Evolutionary conservation across 371 early-diverging fungal species (phyloP).

Genomic region (Saksenaea oblongispora): DNA sequence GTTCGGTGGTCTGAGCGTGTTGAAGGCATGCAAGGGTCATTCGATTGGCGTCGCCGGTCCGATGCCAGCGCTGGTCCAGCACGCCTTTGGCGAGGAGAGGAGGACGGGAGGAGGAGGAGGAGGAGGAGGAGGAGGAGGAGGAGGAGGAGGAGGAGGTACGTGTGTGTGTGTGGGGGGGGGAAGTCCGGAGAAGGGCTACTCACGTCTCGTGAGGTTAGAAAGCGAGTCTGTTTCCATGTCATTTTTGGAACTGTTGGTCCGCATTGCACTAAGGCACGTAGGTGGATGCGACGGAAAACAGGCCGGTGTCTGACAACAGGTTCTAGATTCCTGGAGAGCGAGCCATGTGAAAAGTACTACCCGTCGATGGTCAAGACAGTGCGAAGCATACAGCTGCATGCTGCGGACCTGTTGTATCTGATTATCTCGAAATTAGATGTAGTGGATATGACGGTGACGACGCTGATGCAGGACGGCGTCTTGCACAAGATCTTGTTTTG

Average conservation of each 20-base stretch:
- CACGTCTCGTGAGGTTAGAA: conserved; percentile 1
- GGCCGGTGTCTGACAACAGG: not conserved
- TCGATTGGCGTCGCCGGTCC: conserved; percentile 23
- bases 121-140: too few species aligned
- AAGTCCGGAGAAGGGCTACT: too few species aligned
- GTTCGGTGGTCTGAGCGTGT: conserved; percentile 59
- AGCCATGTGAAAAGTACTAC: conserved; percentile 26
- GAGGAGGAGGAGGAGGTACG: too few species aligned
- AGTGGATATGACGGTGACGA: conserved; percentile 52
- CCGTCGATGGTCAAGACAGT: conserved; percentile 28
- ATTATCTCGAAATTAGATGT: conserved; percentile 59
- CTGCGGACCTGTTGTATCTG: conserved; percentile 62
- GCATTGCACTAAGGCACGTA: conserved; percentile 30
- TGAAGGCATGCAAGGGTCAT: conserved; percentile 52
- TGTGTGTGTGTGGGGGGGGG: too few species aligned
- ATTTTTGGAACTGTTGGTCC: conserved; percentile 44
- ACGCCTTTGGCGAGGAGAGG: conserved; percentile 17
- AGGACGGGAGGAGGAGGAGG: too few species aligned
- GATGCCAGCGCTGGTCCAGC: conserved; percentile 21
- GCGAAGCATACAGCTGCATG: conserved; percentile 60
- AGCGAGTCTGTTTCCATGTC: conserved; percentile 16
- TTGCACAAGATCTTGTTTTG: conserved; percentile 67
- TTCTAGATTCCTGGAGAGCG: conserved; percentile 45
- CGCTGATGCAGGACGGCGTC: conserved; percentile 56
- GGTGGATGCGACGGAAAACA: not conserved